These are phyloP conservation scores for Verticillium zaregamsianum DNA, from an alignment of 2,329 filamentous ascomycete species.

Conservation along the genomic window DNA sequence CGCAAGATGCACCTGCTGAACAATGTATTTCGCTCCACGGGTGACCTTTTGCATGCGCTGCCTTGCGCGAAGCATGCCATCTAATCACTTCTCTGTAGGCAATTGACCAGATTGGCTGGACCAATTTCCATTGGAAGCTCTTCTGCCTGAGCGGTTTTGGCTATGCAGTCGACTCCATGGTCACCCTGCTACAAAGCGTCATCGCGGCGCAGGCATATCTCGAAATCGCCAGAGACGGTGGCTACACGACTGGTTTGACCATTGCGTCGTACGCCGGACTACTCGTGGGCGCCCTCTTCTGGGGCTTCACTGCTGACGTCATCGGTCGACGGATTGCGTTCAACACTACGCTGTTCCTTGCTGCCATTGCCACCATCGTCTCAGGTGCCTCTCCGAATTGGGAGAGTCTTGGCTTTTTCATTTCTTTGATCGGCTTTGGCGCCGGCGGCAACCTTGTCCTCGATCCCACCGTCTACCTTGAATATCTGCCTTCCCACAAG, in stretches of 20 bases:
- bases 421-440: constrained; percentile 57
- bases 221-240: constrained; percentile 28
- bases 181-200: constrained; percentile 55
- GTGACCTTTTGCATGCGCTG: neutral
- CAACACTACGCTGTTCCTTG: constrained; percentile 58
- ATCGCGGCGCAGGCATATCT: constrained; percentile 50
- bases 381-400: constrained; percentile 62
- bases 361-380: constrained; percentile 55
- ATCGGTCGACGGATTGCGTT: constrained; percentile 62
- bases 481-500: constrained; percentile 44
- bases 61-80: neutral
- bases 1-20: constrained; percentile 68
- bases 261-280: constrained; percentile 49
- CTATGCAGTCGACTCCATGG: constrained; percentile 53
- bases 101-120: constrained; percentile 49
- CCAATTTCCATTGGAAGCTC: constrained; percentile 47
- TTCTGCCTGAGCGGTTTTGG: constrained; percentile 60
- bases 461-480: constrained; percentile 50
- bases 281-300: constrained; percentile 53
- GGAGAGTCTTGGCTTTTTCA: constrained; percentile 56
- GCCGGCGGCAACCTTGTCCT: constrained; percentile 62
- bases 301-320: constrained; percentile 60
- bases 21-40: constrained; percentile 37
- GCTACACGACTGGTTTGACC: constrained; percentile 48
- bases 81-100: constrained; percentile 18